Evolutionary conservation across 805 yeast genomes (phyloP).

Genomic region (Monosporozyma yasuniensis): DNA sequence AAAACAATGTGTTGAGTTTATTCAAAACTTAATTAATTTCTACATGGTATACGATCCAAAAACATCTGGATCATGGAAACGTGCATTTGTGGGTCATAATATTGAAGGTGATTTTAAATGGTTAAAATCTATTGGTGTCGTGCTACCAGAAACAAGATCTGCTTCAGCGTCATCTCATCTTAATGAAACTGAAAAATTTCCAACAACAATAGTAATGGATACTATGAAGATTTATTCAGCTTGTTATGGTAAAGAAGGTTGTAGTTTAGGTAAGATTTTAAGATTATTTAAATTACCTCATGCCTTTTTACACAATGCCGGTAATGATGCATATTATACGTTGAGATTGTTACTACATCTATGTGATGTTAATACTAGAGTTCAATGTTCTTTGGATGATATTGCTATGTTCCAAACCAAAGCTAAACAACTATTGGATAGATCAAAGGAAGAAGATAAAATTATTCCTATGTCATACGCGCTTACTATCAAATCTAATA

Average conservation of each 20-base stretch:
- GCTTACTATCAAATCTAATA: conserved; percentile 8
- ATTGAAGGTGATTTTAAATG: conserved; percentile 46
- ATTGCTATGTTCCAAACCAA: conserved; percentile 10
- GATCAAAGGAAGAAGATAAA: conserved; percentile 19
- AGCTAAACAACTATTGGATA: conserved; percentile 14
- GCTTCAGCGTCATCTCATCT: background rate
- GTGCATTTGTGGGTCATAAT: conserved; percentile 52
- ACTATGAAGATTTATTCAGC: conserved; percentile 39
- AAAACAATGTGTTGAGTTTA: conserved; percentile 30
- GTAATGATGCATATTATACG: conserved; percentile 62
- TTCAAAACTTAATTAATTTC: conserved; percentile 37
- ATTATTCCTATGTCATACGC: conserved; percentile 25
- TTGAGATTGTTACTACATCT: conserved; percentile 41
- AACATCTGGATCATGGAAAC: conserved; percentile 13
- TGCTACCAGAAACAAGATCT: conserved; percentile 29
- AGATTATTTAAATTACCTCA: conserved; percentile 45
- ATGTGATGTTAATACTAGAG: conserved; percentile 36
- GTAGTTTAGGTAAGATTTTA: conserved; percentile 39
- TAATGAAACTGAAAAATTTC: background rate
- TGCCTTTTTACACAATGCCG: conserved; percentile 58
- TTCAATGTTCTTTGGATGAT: conserved; percentile 20
- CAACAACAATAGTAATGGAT: conserved; percentile 30
- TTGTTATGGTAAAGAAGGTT: conserved; percentile 35
- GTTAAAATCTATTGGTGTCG: conserved; percentile 39
- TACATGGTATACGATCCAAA: conserved; percentile 30